phyloP scores from a whole-genome alignment of 495 filamentous ascomycete species.

The Chlorociboria aeruginascens region DNA sequence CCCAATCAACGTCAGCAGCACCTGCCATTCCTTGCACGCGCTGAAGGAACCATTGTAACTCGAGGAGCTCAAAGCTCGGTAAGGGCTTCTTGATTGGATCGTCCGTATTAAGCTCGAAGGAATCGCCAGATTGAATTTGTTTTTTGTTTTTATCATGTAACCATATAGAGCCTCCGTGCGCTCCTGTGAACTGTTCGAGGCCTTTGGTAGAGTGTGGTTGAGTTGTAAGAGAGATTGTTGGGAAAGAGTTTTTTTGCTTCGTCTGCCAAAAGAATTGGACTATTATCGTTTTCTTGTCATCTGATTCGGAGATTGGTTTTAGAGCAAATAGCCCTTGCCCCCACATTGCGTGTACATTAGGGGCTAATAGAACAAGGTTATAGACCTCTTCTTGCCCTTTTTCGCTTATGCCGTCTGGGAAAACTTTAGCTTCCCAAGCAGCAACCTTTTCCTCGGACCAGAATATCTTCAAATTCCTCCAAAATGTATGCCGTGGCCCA shows the following conservation, averaged over 20 bases:
- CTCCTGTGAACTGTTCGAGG: neutral
- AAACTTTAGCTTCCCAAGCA: slow-evolving; percentile 13
- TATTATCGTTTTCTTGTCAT: slow-evolving; percentile 10
- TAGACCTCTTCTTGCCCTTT: slow-evolving; percentile 3
- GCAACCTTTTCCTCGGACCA: slow-evolving; percentile 13
- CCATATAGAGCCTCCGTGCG: neutral
- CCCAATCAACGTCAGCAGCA: slow-evolving; percentile 2
- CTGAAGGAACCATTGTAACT: too few relatives aligned
- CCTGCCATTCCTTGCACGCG: slow-evolving; percentile 8
- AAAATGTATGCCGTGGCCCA: slow-evolving; percentile 10
- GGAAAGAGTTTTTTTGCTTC: slow-evolving; percentile 1
- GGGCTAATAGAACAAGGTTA: slow-evolving; percentile 11
- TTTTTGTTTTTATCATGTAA: neutral
- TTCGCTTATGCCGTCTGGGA: slow-evolving; percentile 9
- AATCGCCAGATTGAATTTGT: slow-evolving; percentile 6
- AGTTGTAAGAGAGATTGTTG: slow-evolving; percentile 9
- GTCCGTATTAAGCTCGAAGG: slow-evolving; percentile 10
- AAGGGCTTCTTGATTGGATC: slow-evolving; percentile 9
- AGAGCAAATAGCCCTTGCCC: slow-evolving; percentile 11
- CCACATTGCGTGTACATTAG: slow-evolving; percentile 4
- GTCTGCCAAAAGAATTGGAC: slow-evolving; percentile 17
- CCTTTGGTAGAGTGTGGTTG: neutral
- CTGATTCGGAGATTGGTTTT: slow-evolving; percentile 9
- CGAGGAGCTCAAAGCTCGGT: slow-evolving; percentile 10
- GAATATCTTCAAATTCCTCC: slow-evolving; percentile 5